Conservation (phyloP, 2,329 filamentous ascomycete species). For the Elsinoe arachidis region DNA sequence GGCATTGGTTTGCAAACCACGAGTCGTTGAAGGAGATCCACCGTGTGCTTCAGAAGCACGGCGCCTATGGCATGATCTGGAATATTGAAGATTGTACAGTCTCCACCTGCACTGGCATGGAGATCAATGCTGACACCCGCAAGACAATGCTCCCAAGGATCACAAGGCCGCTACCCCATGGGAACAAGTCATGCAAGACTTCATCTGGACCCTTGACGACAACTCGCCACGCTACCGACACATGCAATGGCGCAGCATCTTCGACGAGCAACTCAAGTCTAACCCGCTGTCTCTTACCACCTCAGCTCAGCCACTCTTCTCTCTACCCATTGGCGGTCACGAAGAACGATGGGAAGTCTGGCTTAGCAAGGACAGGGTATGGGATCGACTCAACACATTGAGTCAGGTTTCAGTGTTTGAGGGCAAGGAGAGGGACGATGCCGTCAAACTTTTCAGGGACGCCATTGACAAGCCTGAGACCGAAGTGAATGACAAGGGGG, state of each 20-base stretch:
- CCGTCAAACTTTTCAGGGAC: slow-evolving; percentile 46
- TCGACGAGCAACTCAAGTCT: slow-evolving; percentile 49
- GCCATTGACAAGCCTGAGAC: slow-evolving; percentile 46
- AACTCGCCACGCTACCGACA: slow-evolving; percentile 58
- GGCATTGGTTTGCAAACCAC: slow-evolving; percentile 57
- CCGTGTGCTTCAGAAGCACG: slow-evolving; percentile 53
- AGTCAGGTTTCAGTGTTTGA: slow-evolving; percentile 57
- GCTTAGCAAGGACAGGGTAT: slow-evolving; percentile 52
- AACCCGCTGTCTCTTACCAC: slow-evolving; percentile 40
- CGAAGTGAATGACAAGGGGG: slow-evolving; percentile 51
- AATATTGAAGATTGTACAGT: slow-evolving; percentile 61
- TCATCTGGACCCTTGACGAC: slow-evolving; percentile 49
- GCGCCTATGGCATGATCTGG: slow-evolving; percentile 60
- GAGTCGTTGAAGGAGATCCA: slow-evolving; percentile 58
- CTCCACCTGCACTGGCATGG: background rate
- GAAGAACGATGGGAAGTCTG: slow-evolving; percentile 49
- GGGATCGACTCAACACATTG: slow-evolving; percentile 56
- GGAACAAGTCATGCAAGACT: slow-evolving; percentile 54
- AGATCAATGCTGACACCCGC: background rate
- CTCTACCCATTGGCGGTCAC: slow-evolving; percentile 52
- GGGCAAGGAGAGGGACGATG: slow-evolving; percentile 38
- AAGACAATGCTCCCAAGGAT: slow-evolving; percentile 52
- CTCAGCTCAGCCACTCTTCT: slow-evolving; percentile 47
- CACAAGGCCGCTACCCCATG: slow-evolving; percentile 52
- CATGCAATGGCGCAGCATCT: slow-evolving; percentile 54